Evolutionary conservation across 805 yeast species (phyloP), one percentile per base, ranked within the genome.

Genomic region (Schwanniomyces polymorphus): DNA sequence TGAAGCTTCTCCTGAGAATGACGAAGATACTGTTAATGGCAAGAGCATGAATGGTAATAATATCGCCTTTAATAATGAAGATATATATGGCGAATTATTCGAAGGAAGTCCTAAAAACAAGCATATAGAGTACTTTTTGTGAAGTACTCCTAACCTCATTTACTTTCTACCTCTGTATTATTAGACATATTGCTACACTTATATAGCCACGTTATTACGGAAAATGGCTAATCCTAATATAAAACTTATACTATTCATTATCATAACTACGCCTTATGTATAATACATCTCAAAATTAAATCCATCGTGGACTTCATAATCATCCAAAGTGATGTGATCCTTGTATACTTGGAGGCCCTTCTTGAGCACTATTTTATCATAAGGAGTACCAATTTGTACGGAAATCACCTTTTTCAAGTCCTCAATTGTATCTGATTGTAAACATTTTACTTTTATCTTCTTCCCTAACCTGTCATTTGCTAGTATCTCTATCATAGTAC

Each of bases 1-100:
- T 67, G 98, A 90, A 53, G 98, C 97, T 11, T 94, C 97, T 7
- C 98, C 98, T 0, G 97, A 91, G 58, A 91, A 91, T 62, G 86
- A 84, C 44, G 80, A 80, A 53, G 86, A 77, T 53, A 76, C 80
- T 9, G 42, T 61, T 39, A 67, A 63, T 57, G 75, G 76, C 7
- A 65, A 67, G 42, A 57, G 71, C 28, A 71, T 78, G 46, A 72
- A 68, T 54, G 74, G 76, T 1, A 48, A 58, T 27, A 56, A 46
- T 27, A 49, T 41, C 37, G 35, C 47, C 18, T 10, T 38, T 21
- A 26, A 23, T 10, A 38, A 51, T 31, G 51, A 51, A 41, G 67
- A 63, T 23, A 16, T 23, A 16, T 62, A 61, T 48, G 54, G 60
- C 34, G 61, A 62, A 14, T 68, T 60, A 43, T 65, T 59, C 45